These are phyloP conservation scores for Globisporangium carolinianum DNA, from an alignment of 352 stramenopile genomes.

Conservation along the genomic window DNA sequence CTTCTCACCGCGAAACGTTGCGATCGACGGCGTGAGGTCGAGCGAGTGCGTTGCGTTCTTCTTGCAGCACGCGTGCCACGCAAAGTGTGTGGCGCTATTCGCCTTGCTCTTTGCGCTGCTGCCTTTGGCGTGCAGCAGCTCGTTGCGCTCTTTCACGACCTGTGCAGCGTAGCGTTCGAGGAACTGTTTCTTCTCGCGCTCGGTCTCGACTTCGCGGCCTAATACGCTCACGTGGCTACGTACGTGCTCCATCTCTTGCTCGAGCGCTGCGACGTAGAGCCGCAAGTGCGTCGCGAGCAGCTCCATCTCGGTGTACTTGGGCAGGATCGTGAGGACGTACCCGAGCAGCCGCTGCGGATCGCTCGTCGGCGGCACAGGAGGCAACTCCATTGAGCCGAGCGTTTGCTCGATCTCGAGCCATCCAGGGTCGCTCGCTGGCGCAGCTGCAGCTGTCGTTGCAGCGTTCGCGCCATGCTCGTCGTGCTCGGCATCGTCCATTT, in stretches of 20 bases:
- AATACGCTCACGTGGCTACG: constrained; percentile 51
- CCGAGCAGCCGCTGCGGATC: constrained; percentile 67
- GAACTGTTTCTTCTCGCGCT: constrained; percentile 77
- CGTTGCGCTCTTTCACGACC: constrained; percentile 83
- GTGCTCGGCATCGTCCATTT: not conserved
- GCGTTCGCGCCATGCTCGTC: not conserved
- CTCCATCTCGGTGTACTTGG: constrained; percentile 81
- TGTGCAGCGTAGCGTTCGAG: constrained; percentile 74
- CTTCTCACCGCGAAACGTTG: constrained; percentile 66
- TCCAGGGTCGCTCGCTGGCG: constrained; percentile 11
- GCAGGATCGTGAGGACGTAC: constrained; percentile 71
- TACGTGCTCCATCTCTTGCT: constrained; percentile 75
- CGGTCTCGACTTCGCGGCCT: constrained; percentile 32
- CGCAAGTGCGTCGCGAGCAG: constrained; percentile 70
- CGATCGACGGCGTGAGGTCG: constrained; percentile 68
- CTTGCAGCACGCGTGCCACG: constrained; percentile 81
- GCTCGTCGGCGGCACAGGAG: constrained; percentile 56
- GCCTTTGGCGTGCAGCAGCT: constrained; percentile 55
- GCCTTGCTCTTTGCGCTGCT: constrained; percentile 28
- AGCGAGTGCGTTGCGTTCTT: constrained; percentile 59
- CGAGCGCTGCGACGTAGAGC: constrained; percentile 57
- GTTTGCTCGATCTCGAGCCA: constrained; percentile 59
- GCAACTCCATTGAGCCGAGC: constrained; percentile 42
- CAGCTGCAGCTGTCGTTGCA: not conserved
- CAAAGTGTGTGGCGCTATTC: constrained; percentile 29